Evolutionary conservation across 208 protist genomes (phyloP).

Genomic region (Wallacemonas rigidus): DNA sequence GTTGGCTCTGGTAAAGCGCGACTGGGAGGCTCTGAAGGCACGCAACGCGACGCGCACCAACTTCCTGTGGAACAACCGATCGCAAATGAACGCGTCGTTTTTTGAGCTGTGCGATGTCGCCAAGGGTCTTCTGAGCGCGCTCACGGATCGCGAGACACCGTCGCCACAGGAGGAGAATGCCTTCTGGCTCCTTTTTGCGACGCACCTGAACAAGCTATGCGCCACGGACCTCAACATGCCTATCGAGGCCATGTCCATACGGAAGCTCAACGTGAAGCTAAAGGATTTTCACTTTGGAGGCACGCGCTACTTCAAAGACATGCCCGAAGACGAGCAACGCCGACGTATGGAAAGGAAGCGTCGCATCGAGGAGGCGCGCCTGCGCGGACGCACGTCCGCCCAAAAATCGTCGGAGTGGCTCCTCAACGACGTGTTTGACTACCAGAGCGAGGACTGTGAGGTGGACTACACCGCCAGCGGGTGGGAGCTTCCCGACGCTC

Average conservation of each 20-base stretch:
- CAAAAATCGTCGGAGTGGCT: slow-evolving; percentile 52
- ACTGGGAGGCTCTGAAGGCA: slow-evolving; percentile 49
- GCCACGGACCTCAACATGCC: slow-evolving; percentile 66
- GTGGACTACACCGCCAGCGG: slow-evolving; percentile 64
- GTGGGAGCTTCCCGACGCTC: slow-evolving; percentile 44
- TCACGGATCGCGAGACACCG: slow-evolving; percentile 59
- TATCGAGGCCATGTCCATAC: slow-evolving; percentile 63
- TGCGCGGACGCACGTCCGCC: slow-evolving; percentile 10
- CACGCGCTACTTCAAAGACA: slow-evolving; percentile 91
- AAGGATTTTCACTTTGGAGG: slow-evolving; percentile 92
- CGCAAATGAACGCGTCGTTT: slow-evolving; percentile 84
- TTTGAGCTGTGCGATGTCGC: slow-evolving; percentile 89
- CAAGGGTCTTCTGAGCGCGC: slow-evolving; percentile 69
- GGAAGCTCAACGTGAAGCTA: slow-evolving; percentile 90
- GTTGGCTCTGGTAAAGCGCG: slow-evolving; percentile 57
- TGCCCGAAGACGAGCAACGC: slow-evolving; percentile 73
- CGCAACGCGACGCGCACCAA: slow-evolving; percentile 51
- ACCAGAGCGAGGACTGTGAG: slow-evolving; percentile 74
- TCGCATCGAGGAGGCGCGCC: slow-evolving; percentile 74
- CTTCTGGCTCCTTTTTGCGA: slow-evolving; percentile 80
- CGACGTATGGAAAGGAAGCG: slow-evolving; percentile 50
- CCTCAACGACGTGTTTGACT: slow-evolving; percentile 86
- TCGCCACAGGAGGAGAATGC: slow-evolving; percentile 49
- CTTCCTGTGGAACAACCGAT: slow-evolving; percentile 86
- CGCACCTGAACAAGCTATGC: slow-evolving; percentile 56